These are phyloP conservation scores for Ilex paraguariensis DNA, from an alignment of 305 asterid species.

Conservation along the genomic window DNA sequence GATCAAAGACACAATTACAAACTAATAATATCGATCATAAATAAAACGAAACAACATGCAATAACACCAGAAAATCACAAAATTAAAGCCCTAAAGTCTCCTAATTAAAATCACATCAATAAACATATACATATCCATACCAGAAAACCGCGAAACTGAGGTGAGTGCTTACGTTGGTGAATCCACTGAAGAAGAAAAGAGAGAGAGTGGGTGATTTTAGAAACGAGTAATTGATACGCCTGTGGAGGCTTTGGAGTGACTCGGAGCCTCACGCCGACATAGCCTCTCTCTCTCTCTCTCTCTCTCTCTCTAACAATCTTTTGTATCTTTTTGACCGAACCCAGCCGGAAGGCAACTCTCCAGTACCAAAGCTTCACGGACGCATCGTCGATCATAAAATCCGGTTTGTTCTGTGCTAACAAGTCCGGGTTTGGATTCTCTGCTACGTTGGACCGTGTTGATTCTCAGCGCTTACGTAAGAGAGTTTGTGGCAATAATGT, in stretches of 20 bases:
- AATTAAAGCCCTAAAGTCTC: neutral
- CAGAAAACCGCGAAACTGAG: too few relatives aligned
- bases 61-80: neutral
- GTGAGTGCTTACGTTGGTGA: too few relatives aligned
- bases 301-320: constrained; percentile 13
- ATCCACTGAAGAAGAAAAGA: too few relatives aligned
- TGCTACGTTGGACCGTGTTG: constrained; percentile 8
- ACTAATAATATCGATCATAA: neutral
- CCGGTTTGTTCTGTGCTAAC: constrained; percentile 44
- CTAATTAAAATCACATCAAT: too few relatives aligned
- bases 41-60: constrained; percentile 2
- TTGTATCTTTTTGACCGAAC: constrained; percentile 25
- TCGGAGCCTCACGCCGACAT: constrained; percentile 12
- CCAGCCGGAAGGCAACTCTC: constrained; percentile 36
- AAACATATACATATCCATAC: too few relatives aligned
- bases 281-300: constrained; percentile 16
- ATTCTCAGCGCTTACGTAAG: too few relatives aligned
- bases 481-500: too few relatives aligned
- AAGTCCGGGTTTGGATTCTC: constrained; percentile 67
- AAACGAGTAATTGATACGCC: too few relatives aligned
- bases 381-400: constrained; percentile 54
- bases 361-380: constrained; percentile 41
- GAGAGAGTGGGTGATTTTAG: neutral
- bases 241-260: neutral
- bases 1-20: neutral